Percentiles rank a stretch among this genome's conserved stretches.
Evolutionary conservation across 805 yeast genomes (phyloP).

Genomic region (Myxozyma vanderwaltii): DNA sequence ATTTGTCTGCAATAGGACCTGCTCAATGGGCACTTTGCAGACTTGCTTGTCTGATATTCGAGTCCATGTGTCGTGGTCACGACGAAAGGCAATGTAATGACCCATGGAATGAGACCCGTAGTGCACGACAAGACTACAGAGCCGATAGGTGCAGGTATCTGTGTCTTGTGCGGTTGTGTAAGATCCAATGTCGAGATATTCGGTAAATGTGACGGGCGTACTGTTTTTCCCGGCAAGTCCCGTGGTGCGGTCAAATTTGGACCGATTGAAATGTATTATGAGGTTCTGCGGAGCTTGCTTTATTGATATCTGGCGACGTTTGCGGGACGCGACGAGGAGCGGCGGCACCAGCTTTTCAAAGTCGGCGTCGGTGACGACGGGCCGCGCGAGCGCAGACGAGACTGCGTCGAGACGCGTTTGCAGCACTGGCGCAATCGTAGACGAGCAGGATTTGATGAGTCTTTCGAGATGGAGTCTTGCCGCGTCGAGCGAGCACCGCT

Average conservation of each 20-base stretch:
- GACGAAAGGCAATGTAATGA: constrained; percentile 87
- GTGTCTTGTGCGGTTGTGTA: not conserved
- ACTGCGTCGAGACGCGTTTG: constrained; percentile 52
- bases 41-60: constrained; percentile 89
- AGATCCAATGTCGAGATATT: constrained; percentile 30
- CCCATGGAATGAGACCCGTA: constrained; percentile 97
- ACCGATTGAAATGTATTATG: constrained; percentile 85
- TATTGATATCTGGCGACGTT: constrained; percentile 78
- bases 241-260: constrained; percentile 85
- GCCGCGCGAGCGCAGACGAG: constrained; percentile 57
- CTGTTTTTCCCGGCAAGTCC: constrained; percentile 82
- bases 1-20: constrained; percentile 77
- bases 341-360: constrained; percentile 69
- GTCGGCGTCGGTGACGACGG: constrained; percentile 76
- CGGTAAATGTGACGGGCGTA: constrained; percentile 75
- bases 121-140: constrained; percentile 87
- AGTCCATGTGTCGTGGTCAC: constrained; percentile 81
- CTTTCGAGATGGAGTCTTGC: constrained; percentile 39
- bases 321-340: constrained; percentile 61
- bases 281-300: constrained; percentile 81
- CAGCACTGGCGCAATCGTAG: constrained; percentile 40
- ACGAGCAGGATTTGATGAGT: not conserved
- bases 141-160: constrained; percentile 46
- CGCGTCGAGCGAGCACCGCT: constrained; percentile 73
- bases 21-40: constrained; percentile 72